A percentile compares a stretch with the other conserved stretches of the same genome.
Conservation (phyloP, 768 basidiomycete species). For the Fistulinella prunicolor region DNA sequence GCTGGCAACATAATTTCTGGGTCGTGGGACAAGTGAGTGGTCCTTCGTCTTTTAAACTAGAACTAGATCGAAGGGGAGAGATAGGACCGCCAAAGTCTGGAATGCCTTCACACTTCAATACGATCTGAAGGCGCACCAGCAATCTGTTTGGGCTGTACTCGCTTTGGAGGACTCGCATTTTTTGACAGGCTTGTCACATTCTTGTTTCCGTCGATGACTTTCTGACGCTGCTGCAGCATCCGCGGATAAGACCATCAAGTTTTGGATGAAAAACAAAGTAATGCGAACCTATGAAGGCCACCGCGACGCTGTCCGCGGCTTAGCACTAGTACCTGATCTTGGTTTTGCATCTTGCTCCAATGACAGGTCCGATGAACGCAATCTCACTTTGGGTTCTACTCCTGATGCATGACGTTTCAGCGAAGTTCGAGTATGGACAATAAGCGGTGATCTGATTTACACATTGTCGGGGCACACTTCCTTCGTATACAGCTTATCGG, state of each 20-base stretch:
- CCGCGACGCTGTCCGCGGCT: slow-evolving; percentile 84
- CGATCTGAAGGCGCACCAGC: slow-evolving; percentile 80
- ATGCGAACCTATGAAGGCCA: slow-evolving; percentile 82
- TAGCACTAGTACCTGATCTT: slow-evolving; percentile 77
- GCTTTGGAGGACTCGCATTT: slow-evolving; percentile 72
- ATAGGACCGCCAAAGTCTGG: slow-evolving; percentile 94
- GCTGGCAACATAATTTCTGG: slow-evolving; percentile 85
- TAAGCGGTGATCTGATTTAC: slow-evolving; percentile 73
- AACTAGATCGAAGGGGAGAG: slow-evolving; percentile 2
- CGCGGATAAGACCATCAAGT: slow-evolving; percentile 91
- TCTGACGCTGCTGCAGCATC: slow-evolving; percentile 55
- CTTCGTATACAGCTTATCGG: slow-evolving; percentile 88
- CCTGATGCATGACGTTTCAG: slow-evolving; percentile 39
- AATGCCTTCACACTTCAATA: slow-evolving; percentile 67
- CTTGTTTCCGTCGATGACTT: background rate
- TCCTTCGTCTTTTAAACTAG: background rate
- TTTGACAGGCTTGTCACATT: slow-evolving; percentile 66
- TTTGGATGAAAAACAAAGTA: slow-evolving; percentile 78
- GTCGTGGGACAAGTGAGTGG: slow-evolving; percentile 90
- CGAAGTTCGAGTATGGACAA: slow-evolving; percentile 89
- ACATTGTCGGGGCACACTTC: slow-evolving; percentile 93
- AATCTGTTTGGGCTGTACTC: slow-evolving; percentile 93
- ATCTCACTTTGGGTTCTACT: background rate
- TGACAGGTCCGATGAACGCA: slow-evolving; percentile 60
- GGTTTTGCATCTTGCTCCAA: slow-evolving; percentile 96